Evolutionary conservation across 2,329 filamentous ascomycete species (phyloP).

Genomic region (Colletotrichum falcatum): DNA sequence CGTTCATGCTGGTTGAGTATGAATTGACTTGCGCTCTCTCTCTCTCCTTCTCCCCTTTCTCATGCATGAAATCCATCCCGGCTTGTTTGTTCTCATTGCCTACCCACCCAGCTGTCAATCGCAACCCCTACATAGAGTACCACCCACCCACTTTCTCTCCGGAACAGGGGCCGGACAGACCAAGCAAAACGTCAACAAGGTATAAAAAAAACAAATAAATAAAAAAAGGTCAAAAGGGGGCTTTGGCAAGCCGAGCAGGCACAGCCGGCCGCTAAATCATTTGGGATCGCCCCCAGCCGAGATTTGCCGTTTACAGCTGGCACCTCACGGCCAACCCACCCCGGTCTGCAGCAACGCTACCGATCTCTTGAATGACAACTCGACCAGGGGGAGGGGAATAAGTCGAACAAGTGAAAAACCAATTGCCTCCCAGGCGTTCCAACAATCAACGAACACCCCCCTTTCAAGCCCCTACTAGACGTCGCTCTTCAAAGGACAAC

Average conservation of each 20-base stretch:
- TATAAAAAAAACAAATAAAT: background rate
- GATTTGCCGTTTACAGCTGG: slow-evolving; percentile 18
- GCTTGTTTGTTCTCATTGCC: background rate
- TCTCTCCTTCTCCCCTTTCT: background rate
- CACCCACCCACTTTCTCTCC: background rate
- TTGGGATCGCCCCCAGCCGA: slow-evolving; percentile 38
- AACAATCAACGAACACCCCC: background rate
- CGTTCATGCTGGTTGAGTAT: background rate
- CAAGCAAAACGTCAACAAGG: slow-evolving; percentile 23
- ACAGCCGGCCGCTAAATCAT: slow-evolving; percentile 30
- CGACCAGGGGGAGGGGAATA: slow-evolving; percentile 11
- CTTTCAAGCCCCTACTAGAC: slow-evolving; percentile 5
- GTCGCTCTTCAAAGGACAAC: background rate
- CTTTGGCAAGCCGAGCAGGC: slow-evolving; percentile 1
- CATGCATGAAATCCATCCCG: background rate
- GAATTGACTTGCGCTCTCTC: background rate
- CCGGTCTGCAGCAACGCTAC: slow-evolving; percentile 12
- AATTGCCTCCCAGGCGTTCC: background rate
- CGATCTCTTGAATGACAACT: slow-evolving; percentile 2
- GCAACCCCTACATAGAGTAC: background rate
- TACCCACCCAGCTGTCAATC: background rate
- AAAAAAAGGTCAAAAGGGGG: background rate
- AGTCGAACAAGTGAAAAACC: background rate
- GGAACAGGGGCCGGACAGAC: slow-evolving; percentile 19
- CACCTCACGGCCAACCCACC: slow-evolving; percentile 11